Evolutionary conservation across 1,139 yeast species (phyloP).

Genomic region (Taphrina populina): DNA sequence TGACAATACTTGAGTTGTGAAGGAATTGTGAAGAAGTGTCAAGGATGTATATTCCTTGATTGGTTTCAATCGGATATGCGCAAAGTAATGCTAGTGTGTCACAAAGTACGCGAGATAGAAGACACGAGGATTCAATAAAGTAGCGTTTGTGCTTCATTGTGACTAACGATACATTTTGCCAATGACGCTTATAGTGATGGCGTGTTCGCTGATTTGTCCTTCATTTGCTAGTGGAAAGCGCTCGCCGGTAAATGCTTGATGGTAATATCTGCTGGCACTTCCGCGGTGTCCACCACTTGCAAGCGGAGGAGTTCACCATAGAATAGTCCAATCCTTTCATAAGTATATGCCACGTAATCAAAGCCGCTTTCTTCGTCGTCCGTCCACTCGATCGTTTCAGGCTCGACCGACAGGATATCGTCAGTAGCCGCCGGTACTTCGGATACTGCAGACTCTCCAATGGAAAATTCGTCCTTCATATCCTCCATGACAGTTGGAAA

Average conservation of each 20-base stretch:
- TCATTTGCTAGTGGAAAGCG: too few species aligned
- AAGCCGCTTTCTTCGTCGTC: slow-evolving; percentile 63
- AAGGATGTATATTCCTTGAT: too few species aligned
- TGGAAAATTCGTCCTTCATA: slow-evolving; percentile 35
- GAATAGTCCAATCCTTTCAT: slow-evolving; percentile 68
- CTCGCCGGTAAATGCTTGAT: slow-evolving; percentile 15
- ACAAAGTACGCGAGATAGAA: too few species aligned
- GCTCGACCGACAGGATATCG: background rate
- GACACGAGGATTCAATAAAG: too few species aligned
- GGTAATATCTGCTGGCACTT: slow-evolving; percentile 16
- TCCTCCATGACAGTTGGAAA: slow-evolving; percentile 33
- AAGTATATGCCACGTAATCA: slow-evolving; percentile 72
- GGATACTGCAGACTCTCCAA: slow-evolving; percentile 34
- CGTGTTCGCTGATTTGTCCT: too few species aligned
- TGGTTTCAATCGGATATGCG: too few species aligned
- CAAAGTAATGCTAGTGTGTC: too few species aligned
- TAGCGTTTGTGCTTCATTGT: too few species aligned
- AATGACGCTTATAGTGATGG: too few species aligned
- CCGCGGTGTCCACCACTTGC: slow-evolving; percentile 50
- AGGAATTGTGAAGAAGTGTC: too few species aligned
- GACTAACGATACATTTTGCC: too few species aligned
- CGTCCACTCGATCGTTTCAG: slow-evolving; percentile 34
- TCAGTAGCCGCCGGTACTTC: background rate
- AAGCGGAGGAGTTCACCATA: slow-evolving; percentile 72
- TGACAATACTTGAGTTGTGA: too few species aligned